Conservation (phyloP, 176 grass and related monocot genomes). For the Zizania latifolia region DNA sequence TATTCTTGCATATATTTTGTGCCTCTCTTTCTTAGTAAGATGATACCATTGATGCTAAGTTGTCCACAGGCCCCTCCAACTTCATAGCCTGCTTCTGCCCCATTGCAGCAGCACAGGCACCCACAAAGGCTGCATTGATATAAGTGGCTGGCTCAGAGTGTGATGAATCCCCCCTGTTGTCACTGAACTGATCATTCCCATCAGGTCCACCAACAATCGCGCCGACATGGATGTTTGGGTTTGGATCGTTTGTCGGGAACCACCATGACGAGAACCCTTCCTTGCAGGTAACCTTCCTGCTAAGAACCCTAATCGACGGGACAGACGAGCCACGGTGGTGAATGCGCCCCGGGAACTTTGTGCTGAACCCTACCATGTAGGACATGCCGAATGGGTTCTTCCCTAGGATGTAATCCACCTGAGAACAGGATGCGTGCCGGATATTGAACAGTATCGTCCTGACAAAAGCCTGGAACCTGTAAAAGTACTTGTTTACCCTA, state of each 20-base stretch:
- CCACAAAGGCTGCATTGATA: conserved; percentile 55
- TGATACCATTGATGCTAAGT: neutral
- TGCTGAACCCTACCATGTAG: conserved; percentile 45
- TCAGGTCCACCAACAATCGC: conserved; percentile 49
- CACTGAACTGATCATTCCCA: conserved; percentile 40
- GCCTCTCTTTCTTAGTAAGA: neutral
- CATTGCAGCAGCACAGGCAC: conserved; percentile 39
- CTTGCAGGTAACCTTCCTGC: conserved; percentile 37
- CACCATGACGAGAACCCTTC: conserved; percentile 48
- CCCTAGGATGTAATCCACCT: conserved; percentile 59
- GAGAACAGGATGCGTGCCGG: neutral
- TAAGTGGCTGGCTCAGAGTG: conserved; percentile 54
- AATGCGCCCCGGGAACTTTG: conserved; percentile 22
- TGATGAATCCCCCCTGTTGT: conserved; percentile 38
- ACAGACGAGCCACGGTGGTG: conserved; percentile 52
- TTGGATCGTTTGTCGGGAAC: conserved; percentile 12
- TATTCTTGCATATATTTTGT: neutral
- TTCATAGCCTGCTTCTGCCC: neutral
- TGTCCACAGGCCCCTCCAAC: neutral
- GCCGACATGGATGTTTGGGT: conserved; percentile 43
- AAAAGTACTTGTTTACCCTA: neutral
- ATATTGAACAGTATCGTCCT: neutral
- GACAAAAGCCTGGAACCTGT: neutral
- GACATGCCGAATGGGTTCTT: conserved; percentile 41
- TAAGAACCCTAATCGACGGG: conserved; percentile 38